Conservation (phyloP, 2,329 filamentous ascomycete genomes). For the Colletotrichum tanaceti region DNA sequence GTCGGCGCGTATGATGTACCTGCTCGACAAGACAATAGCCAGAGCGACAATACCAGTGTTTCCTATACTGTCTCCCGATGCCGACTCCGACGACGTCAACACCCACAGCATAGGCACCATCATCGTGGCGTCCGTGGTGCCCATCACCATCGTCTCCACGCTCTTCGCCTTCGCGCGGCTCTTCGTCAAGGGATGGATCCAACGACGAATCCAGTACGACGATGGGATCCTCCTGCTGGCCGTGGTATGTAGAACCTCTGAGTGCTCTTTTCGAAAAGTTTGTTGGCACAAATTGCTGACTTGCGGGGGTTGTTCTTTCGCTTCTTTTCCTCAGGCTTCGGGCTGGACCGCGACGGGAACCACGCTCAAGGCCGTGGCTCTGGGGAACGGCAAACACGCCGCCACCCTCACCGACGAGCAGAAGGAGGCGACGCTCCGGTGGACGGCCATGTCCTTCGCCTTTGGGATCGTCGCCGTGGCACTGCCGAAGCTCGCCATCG, state of each 20-base stretch:
- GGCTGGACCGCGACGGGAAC: constrained; percentile 31
- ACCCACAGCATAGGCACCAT: constrained; percentile 18
- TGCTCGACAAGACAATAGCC: constrained; percentile 15
- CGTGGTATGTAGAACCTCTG: not conserved
- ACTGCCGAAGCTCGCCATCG: constrained; percentile 56
- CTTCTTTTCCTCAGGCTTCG: constrained; percentile 12
- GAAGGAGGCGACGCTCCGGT: constrained; percentile 48
- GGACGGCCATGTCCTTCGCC: constrained; percentile 51
- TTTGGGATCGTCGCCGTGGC: constrained; percentile 54
- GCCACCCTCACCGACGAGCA: constrained; percentile 46
- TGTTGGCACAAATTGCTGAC: too few species aligned
- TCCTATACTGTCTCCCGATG: constrained; percentile 2
- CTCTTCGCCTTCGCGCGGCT: constrained; percentile 24
- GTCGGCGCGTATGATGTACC: constrained; percentile 31
- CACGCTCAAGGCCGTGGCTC: constrained; percentile 45
- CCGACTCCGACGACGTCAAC: not conserved
- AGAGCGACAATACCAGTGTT: constrained; percentile 29
- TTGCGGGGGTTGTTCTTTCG: too few species aligned
- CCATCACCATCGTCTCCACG: constrained; percentile 26
- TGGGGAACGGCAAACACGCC: constrained; percentile 55
- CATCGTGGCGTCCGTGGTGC: constrained; percentile 25
- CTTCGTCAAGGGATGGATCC: constrained; percentile 32
- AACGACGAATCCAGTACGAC: constrained; percentile 27
- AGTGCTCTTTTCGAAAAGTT: too few species aligned
- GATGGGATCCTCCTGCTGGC: constrained; percentile 28